A percentile compares a stretch with the other conserved stretches of the same genome.
Evolutionary conservation across 2,329 filamentous ascomycete species (phyloP).

Genomic region (Trichoderma breve): DNA sequence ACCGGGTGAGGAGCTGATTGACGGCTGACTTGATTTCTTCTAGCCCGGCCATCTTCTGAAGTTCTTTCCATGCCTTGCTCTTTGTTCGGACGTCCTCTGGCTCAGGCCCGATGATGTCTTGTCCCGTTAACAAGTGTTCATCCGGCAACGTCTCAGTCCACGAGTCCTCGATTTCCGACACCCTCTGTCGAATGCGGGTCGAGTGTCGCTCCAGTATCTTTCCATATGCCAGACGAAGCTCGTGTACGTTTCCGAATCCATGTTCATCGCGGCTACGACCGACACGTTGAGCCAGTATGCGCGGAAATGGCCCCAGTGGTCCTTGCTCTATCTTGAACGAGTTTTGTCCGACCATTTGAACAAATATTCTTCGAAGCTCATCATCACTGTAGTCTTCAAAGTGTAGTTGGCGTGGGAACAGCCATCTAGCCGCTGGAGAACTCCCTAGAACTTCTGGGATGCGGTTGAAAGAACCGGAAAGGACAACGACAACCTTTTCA

Average conservation of each 20-base stretch:
- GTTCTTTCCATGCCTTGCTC: neutral
- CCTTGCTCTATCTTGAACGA: neutral
- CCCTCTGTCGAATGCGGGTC: neutral
- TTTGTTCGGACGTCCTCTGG: neutral
- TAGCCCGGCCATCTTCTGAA: neutral
- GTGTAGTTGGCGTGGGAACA: neutral
- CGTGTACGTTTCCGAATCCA: neutral
- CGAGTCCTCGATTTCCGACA: neutral
- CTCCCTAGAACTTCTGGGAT: neutral
- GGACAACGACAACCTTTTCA: neutral
- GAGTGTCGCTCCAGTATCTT: neutral
- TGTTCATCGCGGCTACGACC: neutral
- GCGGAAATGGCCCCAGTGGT: neutral
- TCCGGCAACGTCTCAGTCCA: neutral
- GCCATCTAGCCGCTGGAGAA: neutral
- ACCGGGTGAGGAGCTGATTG: neutral
- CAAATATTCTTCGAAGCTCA: neutral
- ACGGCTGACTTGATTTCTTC: neutral
- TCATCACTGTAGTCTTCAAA: neutral
- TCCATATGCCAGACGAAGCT: neutral
- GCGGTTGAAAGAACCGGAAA: neutral
- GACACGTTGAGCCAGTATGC: neutral
- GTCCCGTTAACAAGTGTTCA: neutral
- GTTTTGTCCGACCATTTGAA: neutral
- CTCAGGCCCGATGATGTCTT: neutral